Conservation (phyloP, 306 rosid genomes). For the Begonia peltatifolia region DNA sequence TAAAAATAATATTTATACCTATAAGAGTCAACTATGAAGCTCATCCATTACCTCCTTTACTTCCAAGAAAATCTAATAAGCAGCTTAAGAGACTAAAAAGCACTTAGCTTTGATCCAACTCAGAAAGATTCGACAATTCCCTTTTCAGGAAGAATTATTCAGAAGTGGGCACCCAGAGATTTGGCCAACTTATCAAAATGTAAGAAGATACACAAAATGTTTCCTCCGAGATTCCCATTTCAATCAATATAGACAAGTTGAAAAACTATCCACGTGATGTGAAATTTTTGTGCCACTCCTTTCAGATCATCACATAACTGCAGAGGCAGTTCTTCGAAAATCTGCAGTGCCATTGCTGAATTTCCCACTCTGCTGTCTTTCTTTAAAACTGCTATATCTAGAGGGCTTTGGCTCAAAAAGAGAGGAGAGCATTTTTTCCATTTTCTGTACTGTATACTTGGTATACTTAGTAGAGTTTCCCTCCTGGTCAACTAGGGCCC, state of each 20-base stretch:
- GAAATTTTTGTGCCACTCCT: constrained; percentile 5
- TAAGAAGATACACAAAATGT: no score
- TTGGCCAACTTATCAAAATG: no score
- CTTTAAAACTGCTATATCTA: constrained; percentile 66
- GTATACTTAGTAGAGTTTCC: constrained; percentile 67
- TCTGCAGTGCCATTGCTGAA: constrained; percentile 46
- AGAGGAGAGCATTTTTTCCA: constrained; percentile 75
- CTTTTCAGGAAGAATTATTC: neutral
- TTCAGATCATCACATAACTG: constrained; percentile 39
- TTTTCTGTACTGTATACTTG: constrained; percentile 68
- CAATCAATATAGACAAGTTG: constrained; percentile 28
- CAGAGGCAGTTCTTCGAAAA: constrained; percentile 74
- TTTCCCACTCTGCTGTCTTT: constrained; percentile 55
- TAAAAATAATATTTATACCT: neutral
- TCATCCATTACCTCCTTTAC: neutral
- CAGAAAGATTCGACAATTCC: constrained; percentile 10
- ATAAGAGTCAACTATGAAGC: neutral
- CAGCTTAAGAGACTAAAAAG: neutral
- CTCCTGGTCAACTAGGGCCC: constrained; percentile 96
- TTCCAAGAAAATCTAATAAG: neutral
- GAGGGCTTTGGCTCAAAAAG: constrained; percentile 71
- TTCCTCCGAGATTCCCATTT: no score
- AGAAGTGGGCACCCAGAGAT: no score
- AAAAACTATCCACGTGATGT: constrained; percentile 13
- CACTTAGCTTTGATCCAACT: neutral